phyloP scores from a whole-genome alignment of 208 protist species.

The Leishmania martiniquensis region DNA sequence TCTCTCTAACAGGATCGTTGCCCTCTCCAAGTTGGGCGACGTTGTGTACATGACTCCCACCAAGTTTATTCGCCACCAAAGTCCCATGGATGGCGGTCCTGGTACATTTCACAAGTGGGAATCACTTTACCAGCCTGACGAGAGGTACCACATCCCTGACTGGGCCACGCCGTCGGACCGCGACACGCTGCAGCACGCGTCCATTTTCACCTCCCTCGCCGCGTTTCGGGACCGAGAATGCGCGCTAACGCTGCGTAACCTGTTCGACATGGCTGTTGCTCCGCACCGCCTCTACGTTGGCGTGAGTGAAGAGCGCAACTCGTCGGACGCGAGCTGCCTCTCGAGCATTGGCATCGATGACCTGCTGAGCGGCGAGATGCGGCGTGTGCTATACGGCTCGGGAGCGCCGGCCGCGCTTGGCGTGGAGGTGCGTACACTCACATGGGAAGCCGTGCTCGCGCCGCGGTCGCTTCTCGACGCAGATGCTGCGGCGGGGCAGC shows the following conservation, averaged over 20 bases:
- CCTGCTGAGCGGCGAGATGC: constrained; percentile 4
- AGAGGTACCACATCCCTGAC: constrained; percentile 29
- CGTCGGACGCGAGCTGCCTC: constrained; percentile 42
- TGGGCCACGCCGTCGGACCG: constrained; percentile 30
- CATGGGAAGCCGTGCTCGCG: constrained; percentile 22
- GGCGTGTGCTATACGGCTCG: constrained; percentile 32
- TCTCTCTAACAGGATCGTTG: not conserved
- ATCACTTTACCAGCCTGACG: constrained; percentile 17
- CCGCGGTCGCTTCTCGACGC: not conserved
- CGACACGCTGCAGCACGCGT: constrained; percentile 42
- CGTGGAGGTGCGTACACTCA: constrained; percentile 13
- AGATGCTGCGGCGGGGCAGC: not conserved
- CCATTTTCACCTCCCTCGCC: constrained; percentile 92
- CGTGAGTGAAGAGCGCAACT: constrained; percentile 75
- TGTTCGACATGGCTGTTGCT: constrained; percentile 56
- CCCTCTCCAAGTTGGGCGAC: not conserved
- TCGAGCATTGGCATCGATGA: not conserved
- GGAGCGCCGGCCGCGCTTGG: constrained; percentile 10
- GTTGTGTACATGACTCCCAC: constrained; percentile 6
- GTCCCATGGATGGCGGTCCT: not conserved
- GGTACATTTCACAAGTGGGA: constrained; percentile 23
- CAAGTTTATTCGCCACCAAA: constrained; percentile 5
- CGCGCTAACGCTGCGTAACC: constrained; percentile 73
- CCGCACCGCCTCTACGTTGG: constrained; percentile 80
- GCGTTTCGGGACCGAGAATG: constrained; percentile 89